These are phyloP conservation scores for Eimeria acervulina DNA, from an alignment of 169 alveolate species.

Conservation along the genomic window DNA sequence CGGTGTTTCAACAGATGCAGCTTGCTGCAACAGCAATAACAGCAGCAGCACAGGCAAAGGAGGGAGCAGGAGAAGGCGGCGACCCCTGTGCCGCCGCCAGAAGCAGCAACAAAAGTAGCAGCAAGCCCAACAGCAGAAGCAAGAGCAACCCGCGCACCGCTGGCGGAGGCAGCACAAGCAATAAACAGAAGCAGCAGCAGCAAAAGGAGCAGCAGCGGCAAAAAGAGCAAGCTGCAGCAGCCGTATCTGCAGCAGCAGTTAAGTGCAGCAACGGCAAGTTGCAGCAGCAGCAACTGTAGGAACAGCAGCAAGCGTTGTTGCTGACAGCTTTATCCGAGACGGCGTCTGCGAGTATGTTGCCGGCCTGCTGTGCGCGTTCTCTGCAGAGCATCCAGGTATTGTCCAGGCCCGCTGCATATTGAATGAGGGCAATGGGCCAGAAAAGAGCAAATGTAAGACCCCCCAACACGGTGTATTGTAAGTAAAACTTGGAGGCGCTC, in stretches of 20 bases:
- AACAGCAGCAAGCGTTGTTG: not conserved
- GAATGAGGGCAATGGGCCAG: conserved; percentile 94
- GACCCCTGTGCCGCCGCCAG: not conserved
- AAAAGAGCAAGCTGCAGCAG: not conserved
- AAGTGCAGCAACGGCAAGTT: not conserved
- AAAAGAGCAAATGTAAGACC: conserved; percentile 86
- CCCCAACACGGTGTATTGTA: conserved; percentile 87
- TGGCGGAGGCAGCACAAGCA: not conserved
- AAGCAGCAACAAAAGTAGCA: not conserved
- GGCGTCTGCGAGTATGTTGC: conserved; percentile 94
- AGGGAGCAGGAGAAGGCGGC: not conserved
- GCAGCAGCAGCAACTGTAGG: conserved; percentile 28
- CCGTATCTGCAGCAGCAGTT: not conserved
- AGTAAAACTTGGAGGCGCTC: conserved; percentile 89
- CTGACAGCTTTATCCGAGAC: conserved; percentile 88
- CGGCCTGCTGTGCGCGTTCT: conserved; percentile 94
- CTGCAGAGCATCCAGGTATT: conserved; percentile 93
- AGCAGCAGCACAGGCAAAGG: not conserved
- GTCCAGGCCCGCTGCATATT: conserved; percentile 93
- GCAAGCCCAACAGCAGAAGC: not conserved
- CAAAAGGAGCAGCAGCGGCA: not conserved
- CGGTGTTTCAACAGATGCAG: not conserved
- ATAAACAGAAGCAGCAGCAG: not conserved
- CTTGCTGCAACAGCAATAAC: conserved; percentile 1
- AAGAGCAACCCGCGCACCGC: not conserved